These are phyloP conservation scores for Ichthyophthirius multifiliis DNA, from an alignment of 169 alveolate genomes.

Conservation along the genomic window DNA sequence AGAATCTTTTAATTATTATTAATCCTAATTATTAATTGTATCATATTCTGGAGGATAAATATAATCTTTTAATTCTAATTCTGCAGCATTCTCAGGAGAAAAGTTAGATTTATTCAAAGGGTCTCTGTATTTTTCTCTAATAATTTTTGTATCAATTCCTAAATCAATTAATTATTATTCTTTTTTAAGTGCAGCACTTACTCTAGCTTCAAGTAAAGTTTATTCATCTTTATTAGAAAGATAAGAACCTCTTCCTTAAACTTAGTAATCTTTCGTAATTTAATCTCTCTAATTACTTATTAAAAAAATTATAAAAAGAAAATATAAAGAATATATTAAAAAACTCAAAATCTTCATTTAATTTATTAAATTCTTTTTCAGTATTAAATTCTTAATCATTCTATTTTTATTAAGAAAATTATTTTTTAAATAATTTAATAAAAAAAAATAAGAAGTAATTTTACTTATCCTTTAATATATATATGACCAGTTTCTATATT, in stretches of 20 bases:
- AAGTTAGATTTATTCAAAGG: background rate
- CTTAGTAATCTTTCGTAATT: background rate
- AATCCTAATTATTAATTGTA: background rate
- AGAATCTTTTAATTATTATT: background rate
- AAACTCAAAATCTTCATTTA: background rate
- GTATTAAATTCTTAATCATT: background rate
- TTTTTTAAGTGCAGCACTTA: background rate
- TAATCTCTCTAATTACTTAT: background rate
- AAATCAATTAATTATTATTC: background rate
- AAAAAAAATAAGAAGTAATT: background rate
- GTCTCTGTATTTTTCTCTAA: background rate
- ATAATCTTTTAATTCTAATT: background rate
- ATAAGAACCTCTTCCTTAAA: background rate
- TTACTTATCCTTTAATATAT: constrained; percentile 11
- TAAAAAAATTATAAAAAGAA: background rate
- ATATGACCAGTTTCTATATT: constrained; percentile 36
- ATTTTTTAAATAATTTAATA: background rate
- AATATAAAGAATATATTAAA: background rate
- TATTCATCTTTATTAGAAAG: background rate
- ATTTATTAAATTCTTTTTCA: background rate
- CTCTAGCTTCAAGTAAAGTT: constrained; percentile 4
- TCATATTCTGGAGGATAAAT: constrained; percentile 7
- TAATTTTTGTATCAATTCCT: background rate
- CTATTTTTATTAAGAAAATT: background rate
- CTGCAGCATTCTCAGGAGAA: background rate